These are phyloP conservation scores for Yamadazyma triangularis DNA, from an alignment of 1,139 yeast genomes.

Conservation along the genomic window DNA sequence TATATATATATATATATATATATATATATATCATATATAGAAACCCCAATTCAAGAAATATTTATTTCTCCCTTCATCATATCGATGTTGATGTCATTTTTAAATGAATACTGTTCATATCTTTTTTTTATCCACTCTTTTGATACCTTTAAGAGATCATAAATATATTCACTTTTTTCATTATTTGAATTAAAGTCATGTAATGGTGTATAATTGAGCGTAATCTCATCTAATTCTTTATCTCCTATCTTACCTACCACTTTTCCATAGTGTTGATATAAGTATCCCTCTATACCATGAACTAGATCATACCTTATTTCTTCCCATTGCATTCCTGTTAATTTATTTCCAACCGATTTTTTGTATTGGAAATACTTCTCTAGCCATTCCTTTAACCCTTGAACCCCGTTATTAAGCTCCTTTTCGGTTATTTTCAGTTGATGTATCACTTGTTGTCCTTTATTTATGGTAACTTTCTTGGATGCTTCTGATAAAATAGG, in stretches of 20 bases:
- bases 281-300: conserved; percentile 32
- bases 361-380: conserved; percentile 36
- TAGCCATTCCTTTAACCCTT: conserved; percentile 29
- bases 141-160: conserved; percentile 23
- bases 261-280: conserved; percentile 34
- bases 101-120: not conserved
- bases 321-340: conserved; percentile 45
- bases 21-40: not conserved
- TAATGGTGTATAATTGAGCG: conserved; percentile 24
- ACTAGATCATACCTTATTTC: conserved; percentile 37
- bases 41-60: conserved; percentile 5
- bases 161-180: conserved; percentile 26
- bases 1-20: too few relatives aligned
- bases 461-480: too few relatives aligned
- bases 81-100: conserved; percentile 17
- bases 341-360: conserved; percentile 32
- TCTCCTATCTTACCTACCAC: conserved; percentile 4
- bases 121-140: conserved; percentile 20
- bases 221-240: not conserved
- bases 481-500: not conserved
- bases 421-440: conserved; percentile 2
- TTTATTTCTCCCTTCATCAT: conserved; percentile 20
- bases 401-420: conserved; percentile 24
- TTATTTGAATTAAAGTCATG: conserved; percentile 34
- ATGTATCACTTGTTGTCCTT: not conserved